phyloP scores from a whole-genome alignment of 331 rosid species.

The Malus hybrid region DNA sequence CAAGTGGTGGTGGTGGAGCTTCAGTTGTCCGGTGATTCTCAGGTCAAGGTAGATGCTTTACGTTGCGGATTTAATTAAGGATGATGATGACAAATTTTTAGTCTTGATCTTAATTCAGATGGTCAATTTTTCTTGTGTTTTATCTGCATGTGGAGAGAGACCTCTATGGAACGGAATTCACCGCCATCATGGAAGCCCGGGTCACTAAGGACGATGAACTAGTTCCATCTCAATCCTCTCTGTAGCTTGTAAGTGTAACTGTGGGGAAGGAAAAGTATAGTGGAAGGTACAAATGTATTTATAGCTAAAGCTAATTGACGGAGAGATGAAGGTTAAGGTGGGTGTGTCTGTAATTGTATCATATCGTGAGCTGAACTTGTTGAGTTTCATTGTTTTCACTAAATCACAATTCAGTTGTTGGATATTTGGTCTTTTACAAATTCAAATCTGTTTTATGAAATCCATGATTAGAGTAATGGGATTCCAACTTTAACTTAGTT shows the following conservation, averaged over 20 bases:
- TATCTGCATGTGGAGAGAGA: too few relatives aligned
- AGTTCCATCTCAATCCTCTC: not conserved
- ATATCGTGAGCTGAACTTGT: not conserved
- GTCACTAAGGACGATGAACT: too few relatives aligned
- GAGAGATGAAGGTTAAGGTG: not conserved
- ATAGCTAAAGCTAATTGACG: not conserved
- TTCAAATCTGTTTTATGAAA: not conserved
- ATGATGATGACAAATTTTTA: not conserved
- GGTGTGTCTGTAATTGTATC: not conserved
- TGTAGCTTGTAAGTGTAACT: not conserved
- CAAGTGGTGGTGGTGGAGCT: conserved; percentile 12
- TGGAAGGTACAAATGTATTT: not conserved
- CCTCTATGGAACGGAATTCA: too few relatives aligned
- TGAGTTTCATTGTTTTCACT: not conserved
- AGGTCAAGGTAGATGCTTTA: conserved; percentile 27
- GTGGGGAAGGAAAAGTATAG: not conserved
- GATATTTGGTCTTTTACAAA: not conserved
- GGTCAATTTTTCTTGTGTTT: not conserved
- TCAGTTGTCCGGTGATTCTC: not conserved
- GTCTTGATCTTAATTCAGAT: not conserved
- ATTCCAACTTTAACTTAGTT: too few relatives aligned
- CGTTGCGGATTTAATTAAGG: not conserved
- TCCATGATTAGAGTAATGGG: not conserved
- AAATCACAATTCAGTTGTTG: not conserved
- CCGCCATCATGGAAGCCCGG: too few relatives aligned